A percentile compares a stretch with the other conserved stretches of the same genome.
Evolutionary conservation across 495 filamentous ascomycete species (phyloP).

Genomic region (Zalerion maritima): DNA sequence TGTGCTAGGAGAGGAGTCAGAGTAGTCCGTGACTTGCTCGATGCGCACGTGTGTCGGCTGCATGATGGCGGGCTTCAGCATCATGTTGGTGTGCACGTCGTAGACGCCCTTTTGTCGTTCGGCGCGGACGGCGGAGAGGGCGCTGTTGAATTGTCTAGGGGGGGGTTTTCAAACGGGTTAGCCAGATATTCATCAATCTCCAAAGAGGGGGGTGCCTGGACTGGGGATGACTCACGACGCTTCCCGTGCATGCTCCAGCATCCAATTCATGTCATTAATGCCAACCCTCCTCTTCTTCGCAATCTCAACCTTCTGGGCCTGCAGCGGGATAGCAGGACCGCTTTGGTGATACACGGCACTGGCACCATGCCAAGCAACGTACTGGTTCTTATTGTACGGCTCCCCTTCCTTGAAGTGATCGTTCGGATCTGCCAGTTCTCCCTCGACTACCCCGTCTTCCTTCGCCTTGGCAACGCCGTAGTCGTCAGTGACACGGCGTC

Average conservation of each 20-base stretch:
- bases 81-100: conserved; percentile 80
- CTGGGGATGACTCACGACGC: conserved; percentile 48
- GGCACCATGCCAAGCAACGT: conserved; percentile 95
- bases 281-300: conserved; percentile 69
- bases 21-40: conserved; percentile 41
- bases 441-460: conserved; percentile 71
- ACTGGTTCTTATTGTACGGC: conserved; percentile 84
- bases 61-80: conserved; percentile 76
- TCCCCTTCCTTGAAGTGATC: conserved; percentile 61
- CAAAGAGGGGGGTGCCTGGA: too few relatives aligned
- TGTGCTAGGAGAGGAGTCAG: conserved; percentile 15
- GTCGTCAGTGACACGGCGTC: conserved; percentile 72
- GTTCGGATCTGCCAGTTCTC: conserved; percentile 76
- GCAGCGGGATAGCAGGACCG: conserved; percentile 59
- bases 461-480: conserved; percentile 70
- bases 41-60: conserved; percentile 80
- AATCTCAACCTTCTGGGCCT: conserved; percentile 54
- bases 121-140: conserved; percentile 47
- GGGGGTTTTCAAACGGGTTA: conserved; percentile 11
- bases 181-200: neutral
- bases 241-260: conserved; percentile 81
- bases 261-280: conserved; percentile 96
- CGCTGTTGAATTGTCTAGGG: conserved; percentile 66
- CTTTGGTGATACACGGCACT: conserved; percentile 86
- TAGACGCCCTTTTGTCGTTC: conserved; percentile 65